Evolutionary conservation across 768 basidiomycete species (phyloP).

Genomic region (Hypholoma fasciculare): DNA sequence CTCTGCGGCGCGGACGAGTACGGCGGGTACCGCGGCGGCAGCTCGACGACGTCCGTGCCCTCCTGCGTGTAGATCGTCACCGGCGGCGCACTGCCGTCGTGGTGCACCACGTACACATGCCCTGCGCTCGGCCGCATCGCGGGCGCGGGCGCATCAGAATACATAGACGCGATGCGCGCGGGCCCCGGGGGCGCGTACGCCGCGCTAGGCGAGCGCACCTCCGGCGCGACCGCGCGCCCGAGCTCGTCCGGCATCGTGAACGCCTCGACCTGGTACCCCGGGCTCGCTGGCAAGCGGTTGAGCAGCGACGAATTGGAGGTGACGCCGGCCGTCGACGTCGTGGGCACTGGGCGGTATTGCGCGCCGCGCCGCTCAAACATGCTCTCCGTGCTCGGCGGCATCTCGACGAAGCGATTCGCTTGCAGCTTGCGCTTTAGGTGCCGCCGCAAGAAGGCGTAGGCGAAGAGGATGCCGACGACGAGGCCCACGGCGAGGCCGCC

Average conservation of each 20-base stretch:
- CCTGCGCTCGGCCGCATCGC: constrained; percentile 7
- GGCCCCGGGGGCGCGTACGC: background rate
- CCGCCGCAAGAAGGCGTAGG: constrained; percentile 32
- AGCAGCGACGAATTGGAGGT: background rate
- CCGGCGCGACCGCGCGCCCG: constrained; percentile 16
- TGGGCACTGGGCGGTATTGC: constrained; percentile 23
- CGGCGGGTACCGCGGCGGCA: constrained; percentile 52
- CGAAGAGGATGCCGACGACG: constrained; percentile 29
- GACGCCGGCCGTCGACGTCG: background rate
- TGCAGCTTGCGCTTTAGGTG: constrained; percentile 21
- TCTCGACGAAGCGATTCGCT: constrained; percentile 26
- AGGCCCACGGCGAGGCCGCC: constrained; percentile 41
- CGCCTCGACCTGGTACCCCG: constrained; percentile 33
- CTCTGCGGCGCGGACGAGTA: constrained; percentile 15
- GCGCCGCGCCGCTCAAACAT: constrained; percentile 11
- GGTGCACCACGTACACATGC: constrained; percentile 60
- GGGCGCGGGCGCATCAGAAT: constrained; percentile 8
- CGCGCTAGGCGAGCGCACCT: constrained; percentile 10
- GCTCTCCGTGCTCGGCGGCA: constrained; percentile 20
- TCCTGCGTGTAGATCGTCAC: constrained; percentile 58
- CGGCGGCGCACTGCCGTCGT: constrained; percentile 56
- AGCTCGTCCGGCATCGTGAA: constrained; percentile 40
- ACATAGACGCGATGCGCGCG: constrained; percentile 12
- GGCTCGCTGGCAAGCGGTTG: background rate
- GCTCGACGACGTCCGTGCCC: constrained; percentile 58